These are phyloP conservation scores for Aspergillus haitiensis DNA, from an alignment of 495 filamentous ascomycete species.

Conservation along the genomic window DNA sequence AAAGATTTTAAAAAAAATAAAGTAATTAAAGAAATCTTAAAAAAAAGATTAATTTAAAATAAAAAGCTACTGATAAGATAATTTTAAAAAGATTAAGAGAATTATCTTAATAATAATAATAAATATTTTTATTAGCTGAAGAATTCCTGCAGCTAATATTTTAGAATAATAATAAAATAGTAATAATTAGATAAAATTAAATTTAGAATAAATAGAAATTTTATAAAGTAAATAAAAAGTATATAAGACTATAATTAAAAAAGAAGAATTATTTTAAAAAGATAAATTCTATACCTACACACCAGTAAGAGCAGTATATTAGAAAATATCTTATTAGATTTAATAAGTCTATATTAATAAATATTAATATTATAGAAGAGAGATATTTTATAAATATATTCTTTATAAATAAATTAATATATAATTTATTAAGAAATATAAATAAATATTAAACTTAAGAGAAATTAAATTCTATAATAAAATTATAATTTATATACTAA, in stretches of 20 bases:
- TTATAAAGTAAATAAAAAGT: not conserved
- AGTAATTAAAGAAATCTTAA: no score
- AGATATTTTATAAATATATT: slow-evolving; percentile 5
- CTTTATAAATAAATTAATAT: no score
- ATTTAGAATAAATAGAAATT: not conserved
- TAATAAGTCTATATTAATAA: slow-evolving; percentile 1
- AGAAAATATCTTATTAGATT: not conserved
- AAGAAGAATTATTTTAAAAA: slow-evolving; percentile 1
- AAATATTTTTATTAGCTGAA: no score
- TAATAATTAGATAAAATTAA: not conserved
- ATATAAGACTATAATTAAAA: not conserved
- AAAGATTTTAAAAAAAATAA: not conserved
- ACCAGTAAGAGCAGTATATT: not conserved
- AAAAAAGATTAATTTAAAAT: not conserved
- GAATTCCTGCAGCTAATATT: no score
- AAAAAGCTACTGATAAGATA: not conserved
- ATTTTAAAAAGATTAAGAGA: not conserved
- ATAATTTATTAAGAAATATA: no score
- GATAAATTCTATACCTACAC: not conserved
- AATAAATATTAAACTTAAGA: no score
- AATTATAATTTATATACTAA: no score
- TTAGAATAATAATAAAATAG: no score
- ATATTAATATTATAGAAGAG: no score
- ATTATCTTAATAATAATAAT: not conserved
- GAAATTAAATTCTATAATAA: no score